Evolutionary conservation across 257 asterid species (phyloP).

Genomic region (Thymus mandschuricus): DNA sequence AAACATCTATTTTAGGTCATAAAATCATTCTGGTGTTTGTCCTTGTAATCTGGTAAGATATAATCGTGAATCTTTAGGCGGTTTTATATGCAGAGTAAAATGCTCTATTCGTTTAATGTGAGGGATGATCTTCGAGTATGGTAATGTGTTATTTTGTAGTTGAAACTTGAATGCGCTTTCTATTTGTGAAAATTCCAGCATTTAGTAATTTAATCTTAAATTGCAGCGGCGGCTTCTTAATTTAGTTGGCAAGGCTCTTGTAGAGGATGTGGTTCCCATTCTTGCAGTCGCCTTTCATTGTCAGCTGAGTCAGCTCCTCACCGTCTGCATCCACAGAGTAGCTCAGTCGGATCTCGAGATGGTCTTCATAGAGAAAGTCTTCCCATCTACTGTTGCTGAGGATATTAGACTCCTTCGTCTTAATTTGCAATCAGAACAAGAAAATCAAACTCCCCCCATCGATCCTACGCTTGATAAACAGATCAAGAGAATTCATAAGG

Average conservation of each 20-base stretch:
- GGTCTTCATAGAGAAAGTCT: constrained; percentile 50
- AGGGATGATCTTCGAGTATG: neutral
- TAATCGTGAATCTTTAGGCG: neutral
- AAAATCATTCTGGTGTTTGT: neutral
- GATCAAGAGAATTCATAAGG: constrained; percentile 60
- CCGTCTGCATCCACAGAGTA: constrained; percentile 52
- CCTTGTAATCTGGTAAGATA: neutral
- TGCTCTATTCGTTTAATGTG: neutral
- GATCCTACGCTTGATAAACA: constrained; percentile 57
- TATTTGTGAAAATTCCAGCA: neutral
- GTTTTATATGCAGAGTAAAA: neutral
- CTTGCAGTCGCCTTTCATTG: constrained; percentile 59
- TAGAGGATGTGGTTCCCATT: constrained; percentile 68
- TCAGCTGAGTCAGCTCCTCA: constrained; percentile 53
- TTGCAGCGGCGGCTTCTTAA: constrained; percentile 67
- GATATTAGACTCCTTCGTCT: constrained; percentile 44
- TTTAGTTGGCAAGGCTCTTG: constrained; percentile 57
- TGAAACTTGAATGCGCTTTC: constrained; percentile 1
- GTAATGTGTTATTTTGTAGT: neutral
- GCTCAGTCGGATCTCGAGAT: constrained; percentile 62
- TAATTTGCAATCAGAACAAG: constrained; percentile 38
- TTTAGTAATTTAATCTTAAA: constrained; percentile 26
- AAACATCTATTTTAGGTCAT: neutral
- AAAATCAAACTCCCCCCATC: constrained; percentile 9
- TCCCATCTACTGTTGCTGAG: constrained; percentile 51